Percentiles rank a stretch among this genome's conserved stretches.
Evolutionary conservation across 108 stramenopile genomes (phyloP).

Genomic region (Stephanodiscus minutulus): DNA sequence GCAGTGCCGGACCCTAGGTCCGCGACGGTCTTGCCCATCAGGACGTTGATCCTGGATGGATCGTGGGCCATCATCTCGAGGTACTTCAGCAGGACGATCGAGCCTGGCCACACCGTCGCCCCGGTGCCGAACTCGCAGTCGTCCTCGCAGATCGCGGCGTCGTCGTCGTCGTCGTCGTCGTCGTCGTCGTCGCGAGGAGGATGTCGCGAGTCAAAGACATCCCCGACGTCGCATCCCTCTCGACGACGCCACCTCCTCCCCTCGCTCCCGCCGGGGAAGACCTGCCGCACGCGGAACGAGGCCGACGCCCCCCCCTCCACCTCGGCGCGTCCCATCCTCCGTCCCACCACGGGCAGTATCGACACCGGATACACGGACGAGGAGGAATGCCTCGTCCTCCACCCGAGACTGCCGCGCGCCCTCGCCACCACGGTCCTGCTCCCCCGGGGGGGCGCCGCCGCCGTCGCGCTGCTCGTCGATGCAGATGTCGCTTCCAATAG

Average conservation of each 20-base stretch:
- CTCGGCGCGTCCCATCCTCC: neutral
- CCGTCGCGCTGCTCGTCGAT: neutral
- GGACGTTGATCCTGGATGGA: slow-evolving; percentile 1
- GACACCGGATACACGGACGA: slow-evolving; percentile 9
- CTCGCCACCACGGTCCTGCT: neutral
- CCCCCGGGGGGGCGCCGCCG: neutral
- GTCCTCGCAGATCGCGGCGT: neutral
- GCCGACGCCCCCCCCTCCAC: neutral
- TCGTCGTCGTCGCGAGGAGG: neutral
- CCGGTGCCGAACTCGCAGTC: slow-evolving; percentile 69
- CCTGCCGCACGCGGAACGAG: slow-evolving; percentile 12
- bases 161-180: neutral
- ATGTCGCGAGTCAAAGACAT: neutral
- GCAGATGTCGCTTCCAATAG: neutral
- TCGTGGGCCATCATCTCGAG: slow-evolving; percentile 52
- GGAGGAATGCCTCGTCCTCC: slow-evolving; percentile 31
- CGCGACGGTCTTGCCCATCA: slow-evolving; percentile 53
- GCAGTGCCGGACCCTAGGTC: slow-evolving; percentile 88
- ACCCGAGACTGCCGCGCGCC: slow-evolving; percentile 23
- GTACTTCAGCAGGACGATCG: slow-evolving; percentile 83
- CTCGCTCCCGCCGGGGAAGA: slow-evolving; percentile 6
- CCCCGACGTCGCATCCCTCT: neutral
- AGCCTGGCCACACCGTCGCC: slow-evolving; percentile 91
- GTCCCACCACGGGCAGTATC: slow-evolving; percentile 7
- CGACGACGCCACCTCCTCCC: neutral